Evolutionary conservation across 345 rosid species (phyloP).

Genomic region (Aquilaria sinensis): DNA sequence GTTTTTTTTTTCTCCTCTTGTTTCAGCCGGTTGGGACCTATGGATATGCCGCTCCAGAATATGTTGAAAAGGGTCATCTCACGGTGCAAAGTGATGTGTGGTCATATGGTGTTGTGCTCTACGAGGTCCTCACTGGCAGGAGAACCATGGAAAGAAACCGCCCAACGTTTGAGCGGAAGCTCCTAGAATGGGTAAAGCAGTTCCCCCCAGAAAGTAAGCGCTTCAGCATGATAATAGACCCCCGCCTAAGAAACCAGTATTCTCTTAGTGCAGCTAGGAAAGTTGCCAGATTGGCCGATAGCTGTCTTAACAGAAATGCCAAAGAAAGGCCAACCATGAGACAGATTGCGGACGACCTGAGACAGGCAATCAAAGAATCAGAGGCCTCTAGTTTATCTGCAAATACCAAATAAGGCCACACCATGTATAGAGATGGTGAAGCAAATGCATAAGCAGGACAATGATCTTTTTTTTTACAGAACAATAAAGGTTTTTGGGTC

Average conservation of each 20-base stretch:
- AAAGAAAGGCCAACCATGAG: constrained; percentile 74
- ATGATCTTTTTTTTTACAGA: no score
- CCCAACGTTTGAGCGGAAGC: constrained; percentile 60
- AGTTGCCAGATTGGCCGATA: constrained; percentile 64
- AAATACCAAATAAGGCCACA: background rate
- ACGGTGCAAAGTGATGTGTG: constrained; percentile 59
- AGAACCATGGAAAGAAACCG: constrained; percentile 59
- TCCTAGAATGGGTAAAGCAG: constrained; percentile 85
- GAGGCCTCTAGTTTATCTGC: constrained; percentile 21
- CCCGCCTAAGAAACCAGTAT: constrained; percentile 48
- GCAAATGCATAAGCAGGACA: no score
- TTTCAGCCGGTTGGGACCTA: constrained; percentile 79
- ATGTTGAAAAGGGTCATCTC: constrained; percentile 85
- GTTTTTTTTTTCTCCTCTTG: background rate
- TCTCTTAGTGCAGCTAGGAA: constrained; percentile 37
- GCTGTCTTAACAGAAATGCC: constrained; percentile 64
- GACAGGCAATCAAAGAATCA: constrained; percentile 47
- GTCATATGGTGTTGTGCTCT: constrained; percentile 91
- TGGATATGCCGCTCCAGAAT: constrained; percentile 96
- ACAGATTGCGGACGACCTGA: constrained; percentile 42
- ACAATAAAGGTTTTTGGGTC: no score
- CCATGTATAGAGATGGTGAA: no score
- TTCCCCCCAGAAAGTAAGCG: constrained; percentile 57
- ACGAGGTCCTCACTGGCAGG: constrained; percentile 88
- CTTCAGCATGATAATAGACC: constrained; percentile 77